Base-by-base conservation (phyloP, 495 filamentous ascomycete genomes). In the Neurospora discreta region DNA sequence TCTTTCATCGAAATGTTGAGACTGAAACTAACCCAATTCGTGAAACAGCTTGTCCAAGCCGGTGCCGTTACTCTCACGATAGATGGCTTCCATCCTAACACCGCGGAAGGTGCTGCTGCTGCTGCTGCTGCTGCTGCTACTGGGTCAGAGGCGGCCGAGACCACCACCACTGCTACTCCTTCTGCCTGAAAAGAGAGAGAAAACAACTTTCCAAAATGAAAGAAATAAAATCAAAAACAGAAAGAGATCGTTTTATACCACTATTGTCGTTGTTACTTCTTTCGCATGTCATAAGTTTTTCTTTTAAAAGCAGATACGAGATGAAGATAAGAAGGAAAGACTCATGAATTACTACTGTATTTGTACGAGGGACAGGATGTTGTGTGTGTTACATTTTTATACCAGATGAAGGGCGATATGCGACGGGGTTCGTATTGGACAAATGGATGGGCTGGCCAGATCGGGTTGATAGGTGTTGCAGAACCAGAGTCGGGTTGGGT, bases 41-140 rank as follows among this genome's bases (percentile, higher is more conserved):
- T 75, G 77, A 65, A 68, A 71, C 72, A 96, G 93, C 88, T 98
- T 72, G 93, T 98, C 39, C 91, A 97, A 89, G 93, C 95, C 8
- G 95, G 95, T 13, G 95, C 95, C 10, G 93, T 98, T 23, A 92
- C 89, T 36, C 86, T 97, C 70, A 92, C 90, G 8, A 80, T 93
- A 44, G 90, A 95, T 74, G 92, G 90, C 16, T 89, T 97, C 76
- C 83, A 89, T 75, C 93, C 91, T 9, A 80, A 76, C 71, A 78
- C 71, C 39, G 69, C 73, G 38, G 71, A 72, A 39, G 68, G 52
- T 26, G 52, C 52, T 60, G 23, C 52, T 33, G 52, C 52, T 60
- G 46, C 68, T 36, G 33, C 33, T 33, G 30, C 30, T 36, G 33
- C 33, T 36, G 33, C 33, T 36, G 33, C 33, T 36, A 5, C 33